Conservation (phyloP, 2,329 filamentous ascomycete genomes). For the Talaromyces sp. region DNA sequence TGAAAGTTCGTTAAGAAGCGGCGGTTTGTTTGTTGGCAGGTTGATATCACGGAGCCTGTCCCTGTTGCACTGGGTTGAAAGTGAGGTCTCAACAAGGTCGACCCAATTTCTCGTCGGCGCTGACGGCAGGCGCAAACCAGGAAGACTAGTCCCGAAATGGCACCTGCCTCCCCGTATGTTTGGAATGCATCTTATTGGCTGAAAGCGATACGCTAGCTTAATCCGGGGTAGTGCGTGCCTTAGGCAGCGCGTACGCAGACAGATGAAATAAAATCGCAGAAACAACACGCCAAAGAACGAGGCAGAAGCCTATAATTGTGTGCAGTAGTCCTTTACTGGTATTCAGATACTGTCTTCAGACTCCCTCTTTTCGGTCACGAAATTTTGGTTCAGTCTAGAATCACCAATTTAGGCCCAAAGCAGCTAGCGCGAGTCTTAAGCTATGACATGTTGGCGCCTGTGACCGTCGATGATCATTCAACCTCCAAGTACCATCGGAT, state of each 20-base stretch:
- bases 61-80: background rate
- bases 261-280: no score
- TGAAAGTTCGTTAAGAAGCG: background rate
- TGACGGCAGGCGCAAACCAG: conserved; percentile 6
- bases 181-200: background rate
- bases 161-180: background rate
- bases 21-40: background rate
- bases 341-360: background rate
- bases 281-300: background rate
- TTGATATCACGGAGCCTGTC: background rate
- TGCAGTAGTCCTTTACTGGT: no score
- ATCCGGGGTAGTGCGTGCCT: background rate
- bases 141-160: background rate
- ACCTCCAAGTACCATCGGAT: background rate
- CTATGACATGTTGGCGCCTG: conserved; percentile 2
- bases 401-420: background rate
- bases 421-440: background rate
- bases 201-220: background rate
- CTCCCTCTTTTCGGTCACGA: background rate
- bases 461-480: background rate
- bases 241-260: background rate
- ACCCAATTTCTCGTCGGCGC: background rate
- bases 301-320: background rate
- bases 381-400: no score
- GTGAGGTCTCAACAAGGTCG: conserved; percentile 8